A percentile compares a stretch with the other conserved stretches of the same genome.
These are phyloP conservation scores for Oryza rufipogon DNA, from an alignment of 176 grass and related monocot species.

Conservation along the genomic window DNA sequence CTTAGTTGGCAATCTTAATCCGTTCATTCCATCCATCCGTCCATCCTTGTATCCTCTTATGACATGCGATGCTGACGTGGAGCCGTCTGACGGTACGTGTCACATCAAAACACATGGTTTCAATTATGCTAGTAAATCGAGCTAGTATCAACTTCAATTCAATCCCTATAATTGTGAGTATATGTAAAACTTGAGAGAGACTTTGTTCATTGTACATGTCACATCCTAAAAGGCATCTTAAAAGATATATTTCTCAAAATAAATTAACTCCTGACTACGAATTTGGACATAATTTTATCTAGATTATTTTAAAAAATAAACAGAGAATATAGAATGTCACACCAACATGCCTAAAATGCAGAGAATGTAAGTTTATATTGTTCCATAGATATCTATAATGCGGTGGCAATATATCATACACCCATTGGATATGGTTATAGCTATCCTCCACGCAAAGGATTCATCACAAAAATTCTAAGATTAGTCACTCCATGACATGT, in stretches of 20 bases:
- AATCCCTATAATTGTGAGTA: no score
- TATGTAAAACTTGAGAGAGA: no score
- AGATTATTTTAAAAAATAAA: no score
- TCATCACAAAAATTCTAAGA: neutral
- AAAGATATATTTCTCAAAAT: neutral
- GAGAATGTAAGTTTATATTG: neutral
- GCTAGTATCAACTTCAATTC: no score
- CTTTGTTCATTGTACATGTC: no score
- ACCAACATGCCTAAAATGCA: neutral
- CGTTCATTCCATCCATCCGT: no score
- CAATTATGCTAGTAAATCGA: no score
- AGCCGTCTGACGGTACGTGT: neutral
- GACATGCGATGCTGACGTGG: neutral
- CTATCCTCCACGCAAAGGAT: conserved; percentile 2
- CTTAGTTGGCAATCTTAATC: no score
- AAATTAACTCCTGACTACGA: no score
- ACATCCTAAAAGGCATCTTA: neutral
- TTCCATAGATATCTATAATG: neutral
- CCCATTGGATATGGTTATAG: neutral
- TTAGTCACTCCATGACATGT: neutral
- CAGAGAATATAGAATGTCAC: neutral
- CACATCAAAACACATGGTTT: no score
- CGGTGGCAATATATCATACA: neutral
- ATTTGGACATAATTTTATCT: no score
- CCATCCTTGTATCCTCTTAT: no score